phyloP scores from a whole-genome alignment of 805 yeast genomes.

The Spencermartinsiella europaea region DNA sequence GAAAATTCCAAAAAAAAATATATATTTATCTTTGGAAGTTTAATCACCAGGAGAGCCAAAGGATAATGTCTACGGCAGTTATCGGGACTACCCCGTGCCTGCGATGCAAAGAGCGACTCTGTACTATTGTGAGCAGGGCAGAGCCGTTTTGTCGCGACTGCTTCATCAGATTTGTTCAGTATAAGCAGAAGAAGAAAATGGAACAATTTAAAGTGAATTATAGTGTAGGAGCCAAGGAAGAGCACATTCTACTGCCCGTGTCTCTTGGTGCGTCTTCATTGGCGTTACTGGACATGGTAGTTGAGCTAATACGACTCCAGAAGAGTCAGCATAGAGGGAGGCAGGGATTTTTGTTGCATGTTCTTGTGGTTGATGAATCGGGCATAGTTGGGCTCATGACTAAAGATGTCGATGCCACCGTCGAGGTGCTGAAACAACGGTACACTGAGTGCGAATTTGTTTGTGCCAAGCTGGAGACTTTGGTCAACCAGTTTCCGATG shows the following conservation, averaged over 20 bases:
- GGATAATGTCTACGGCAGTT: too few species aligned
- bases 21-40: too few species aligned
- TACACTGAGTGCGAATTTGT: conserved; percentile 28
- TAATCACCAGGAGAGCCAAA: too few species aligned
- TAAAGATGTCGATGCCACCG: conserved; percentile 10
- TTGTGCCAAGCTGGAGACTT: conserved; percentile 5
- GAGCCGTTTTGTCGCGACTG: conserved; percentile 64
- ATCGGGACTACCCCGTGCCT: conserved; percentile 41
- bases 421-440: conserved; percentile 20
- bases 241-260: conserved; percentile 52
- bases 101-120: conserved; percentile 44
- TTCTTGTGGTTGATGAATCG: conserved; percentile 41
- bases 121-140: conserved; percentile 50
- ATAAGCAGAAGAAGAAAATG: conserved; percentile 80
- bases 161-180: conserved; percentile 64
- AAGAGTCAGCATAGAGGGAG: conserved; percentile 52
- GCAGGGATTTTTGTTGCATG: conserved; percentile 59
- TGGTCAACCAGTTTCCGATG: neutral
- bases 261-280: conserved; percentile 67
- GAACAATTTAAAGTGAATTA: conserved; percentile 71
- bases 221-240: conserved; percentile 40
- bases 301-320: conserved; percentile 61
- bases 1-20: too few species aligned
- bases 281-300: conserved; percentile 61
- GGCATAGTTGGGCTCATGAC: neutral